Base-by-base conservation (phyloP, 2,329 filamentous ascomycete species). In the Fusarium luffae region DNA sequence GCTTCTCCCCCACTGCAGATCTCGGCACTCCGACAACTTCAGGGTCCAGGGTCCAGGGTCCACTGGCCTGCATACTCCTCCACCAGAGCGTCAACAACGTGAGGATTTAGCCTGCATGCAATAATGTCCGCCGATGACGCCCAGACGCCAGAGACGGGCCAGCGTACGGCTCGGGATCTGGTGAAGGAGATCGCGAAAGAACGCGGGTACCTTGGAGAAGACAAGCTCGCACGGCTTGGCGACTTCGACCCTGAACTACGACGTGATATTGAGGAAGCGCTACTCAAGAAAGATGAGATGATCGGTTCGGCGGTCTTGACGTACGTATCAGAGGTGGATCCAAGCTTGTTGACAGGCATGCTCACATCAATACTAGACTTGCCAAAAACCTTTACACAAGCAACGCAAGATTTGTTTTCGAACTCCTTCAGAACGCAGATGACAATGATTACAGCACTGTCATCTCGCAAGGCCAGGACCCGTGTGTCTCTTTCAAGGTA, bases 351-450 rank as follows among this genome's bases (percentile, higher is more conserved):
- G n/a, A 21, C 5, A 51, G 21, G 21, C 6, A 34, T n/a, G 10
- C 57, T 63, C 23, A 68, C 58, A 14, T n/a, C 2, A 0, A 12
- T 0, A 13, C 9, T 28, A 84, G 83, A 14, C 64, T 84, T n/a
- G 79, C 81, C 2, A 78, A 77, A 40, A 80, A 84, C 32, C 70
- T 85, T 1, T 84, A 85, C 63, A 74, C 78, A 1, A 83, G 77
- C 49, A 77, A 80, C 8, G 78, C 82, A 1, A 79, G 83, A 32
- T 88, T 87, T 66, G 74, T 88, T 1, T 83, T 85, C 34, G 85
- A 88, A 70, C 71, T 88, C 2, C 78, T 88, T 0, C 85, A 87
- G 63, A 88, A 88, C 69, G 84, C 84, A 7, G 85, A 88, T 46
- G 85, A 87, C 71, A 86, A 86, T 59, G 57, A 60, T 13, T 87